These are phyloP conservation scores for Seiridium cupressi DNA, from an alignment of 2,329 filamentous ascomycete genomes.

Conservation along the genomic window DNA sequence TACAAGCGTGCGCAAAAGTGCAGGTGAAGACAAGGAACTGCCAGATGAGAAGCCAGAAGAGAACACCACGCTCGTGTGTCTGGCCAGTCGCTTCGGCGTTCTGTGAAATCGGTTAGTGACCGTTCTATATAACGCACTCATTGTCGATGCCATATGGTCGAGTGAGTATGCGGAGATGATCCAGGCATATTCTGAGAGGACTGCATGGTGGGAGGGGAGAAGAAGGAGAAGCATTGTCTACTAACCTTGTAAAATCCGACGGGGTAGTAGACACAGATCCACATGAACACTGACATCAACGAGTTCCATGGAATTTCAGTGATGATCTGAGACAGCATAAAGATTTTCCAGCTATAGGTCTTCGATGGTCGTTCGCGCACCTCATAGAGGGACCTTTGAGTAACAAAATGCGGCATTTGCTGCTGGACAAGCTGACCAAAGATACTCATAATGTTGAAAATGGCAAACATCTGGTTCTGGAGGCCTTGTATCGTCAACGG, in stretches of 20 bases:
- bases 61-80: slow-evolving; percentile 66
- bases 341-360: slow-evolving; percentile 81
- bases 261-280: slow-evolving; percentile 82
- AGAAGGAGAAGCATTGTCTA: no score
- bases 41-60: slow-evolving; percentile 77
- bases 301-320: slow-evolving; percentile 86
- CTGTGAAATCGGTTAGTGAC: slow-evolving; percentile 16
- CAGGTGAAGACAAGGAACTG: slow-evolving; percentile 77
- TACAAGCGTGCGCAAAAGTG: slow-evolving; percentile 77
- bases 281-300: slow-evolving; percentile 74
- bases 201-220: background rate
- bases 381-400: slow-evolving; percentile 79
- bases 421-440: slow-evolving; percentile 79
- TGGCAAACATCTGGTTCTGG: slow-evolving; percentile 82
- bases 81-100: slow-evolving; percentile 64
- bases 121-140: no score
- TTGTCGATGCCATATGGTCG: no score
- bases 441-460: slow-evolving; percentile 81
- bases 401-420: slow-evolving; percentile 83
- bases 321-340: slow-evolving; percentile 79
- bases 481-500: slow-evolving; percentile 73
- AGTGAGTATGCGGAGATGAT: no score
- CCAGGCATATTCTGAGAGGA: no score
- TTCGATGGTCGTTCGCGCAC: slow-evolving; percentile 82
- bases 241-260: slow-evolving; percentile 61